Evolutionary conservation across 2,329 filamentous ascomycete genomes (phyloP), one percentile per base, ranked within the genome.

Genomic region (Alternaria consortialis): DNA sequence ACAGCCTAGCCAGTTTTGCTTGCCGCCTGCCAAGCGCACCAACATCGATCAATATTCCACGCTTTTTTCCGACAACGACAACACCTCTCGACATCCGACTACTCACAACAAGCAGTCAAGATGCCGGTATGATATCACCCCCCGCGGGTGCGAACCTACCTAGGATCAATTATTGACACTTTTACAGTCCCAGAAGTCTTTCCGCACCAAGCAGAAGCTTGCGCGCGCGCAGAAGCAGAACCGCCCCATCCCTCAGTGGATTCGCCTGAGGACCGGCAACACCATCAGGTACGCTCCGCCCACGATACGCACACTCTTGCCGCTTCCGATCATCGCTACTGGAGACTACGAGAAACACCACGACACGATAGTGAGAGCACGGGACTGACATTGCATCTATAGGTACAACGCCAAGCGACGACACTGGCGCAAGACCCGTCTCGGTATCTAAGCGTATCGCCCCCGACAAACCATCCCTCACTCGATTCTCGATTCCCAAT

Each of bases 151-250:
- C 32, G 17, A 52, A 11, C 23, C 17, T 34, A 7, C 50, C 15
- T 31, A 60, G 17, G 20, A 54, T 23, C n/a, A 29, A 17, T 1
- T 60, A 56, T 62, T 73, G 56, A 73, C 58, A 51, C 13, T 42
- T 40, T 34, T 31, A 81, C 83, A 98, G 94, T 94, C 91, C 91
- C 93, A 99, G 88, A 99, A 99, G 91, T 92, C 94, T 83, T 99
- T 99, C 93, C 92, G 94, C 84, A 97, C 94, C 86, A 99, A 99
- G 94, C 91, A 96, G 86, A 99, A 99, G 95, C 93, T 99, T 87
- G 95, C 95, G 83, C 97, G 94, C 89, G 95, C 95, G 83, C 94
- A 98, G 89, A 98, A 97, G 90, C 94, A 98, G 89, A 99, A 99
- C 91, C 91, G 95, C 84, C 95, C 95, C 78, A 97, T 99, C 83